Evolutionary conservation across 345 rosid genomes (phyloP).

Genomic region (Salix arbutifolia): DNA sequence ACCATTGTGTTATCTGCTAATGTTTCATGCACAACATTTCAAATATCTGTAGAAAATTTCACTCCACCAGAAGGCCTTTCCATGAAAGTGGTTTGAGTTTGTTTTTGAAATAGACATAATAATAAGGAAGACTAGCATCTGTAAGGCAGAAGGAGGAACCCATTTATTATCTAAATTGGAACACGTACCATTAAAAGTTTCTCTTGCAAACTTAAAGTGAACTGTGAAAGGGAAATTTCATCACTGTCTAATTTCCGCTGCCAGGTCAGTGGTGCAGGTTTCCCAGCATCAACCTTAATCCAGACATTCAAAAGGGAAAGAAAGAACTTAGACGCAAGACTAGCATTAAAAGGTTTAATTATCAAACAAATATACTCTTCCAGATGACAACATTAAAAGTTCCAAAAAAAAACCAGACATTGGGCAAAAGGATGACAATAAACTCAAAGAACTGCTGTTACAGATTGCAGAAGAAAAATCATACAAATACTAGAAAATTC

Average conservation of each 20-base stretch:
- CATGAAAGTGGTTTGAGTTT: not conserved
- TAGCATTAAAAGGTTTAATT: constrained; percentile 1
- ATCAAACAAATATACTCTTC: not conserved
- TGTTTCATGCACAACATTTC: not conserved
- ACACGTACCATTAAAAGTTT: constrained; percentile 18
- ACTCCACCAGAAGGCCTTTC: not conserved
- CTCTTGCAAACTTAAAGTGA: constrained; percentile 22
- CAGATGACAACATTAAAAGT: not conserved
- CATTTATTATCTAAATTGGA: not conserved
- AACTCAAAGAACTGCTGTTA: not conserved
- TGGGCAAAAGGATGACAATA: not conserved
- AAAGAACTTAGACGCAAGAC: constrained; percentile 1
- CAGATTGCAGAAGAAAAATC: not conserved
- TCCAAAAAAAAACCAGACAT: not conserved
- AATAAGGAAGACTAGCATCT: not conserved
- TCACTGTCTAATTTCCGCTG: constrained; percentile 17
- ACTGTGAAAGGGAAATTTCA: constrained; percentile 8
- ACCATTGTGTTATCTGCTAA: not conserved
- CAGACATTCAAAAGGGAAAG: not conserved
- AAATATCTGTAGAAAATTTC: not conserved
- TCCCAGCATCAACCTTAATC: constrained; percentile 26
- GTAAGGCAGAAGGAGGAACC: not conserved
- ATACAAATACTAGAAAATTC: not conserved
- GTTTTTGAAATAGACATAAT: not conserved
- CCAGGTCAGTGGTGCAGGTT: constrained; percentile 34